phyloP scores from a whole-genome alignment of 2,329 filamentous ascomycete genomes.

The Aspergillus viridinutans region DNA sequence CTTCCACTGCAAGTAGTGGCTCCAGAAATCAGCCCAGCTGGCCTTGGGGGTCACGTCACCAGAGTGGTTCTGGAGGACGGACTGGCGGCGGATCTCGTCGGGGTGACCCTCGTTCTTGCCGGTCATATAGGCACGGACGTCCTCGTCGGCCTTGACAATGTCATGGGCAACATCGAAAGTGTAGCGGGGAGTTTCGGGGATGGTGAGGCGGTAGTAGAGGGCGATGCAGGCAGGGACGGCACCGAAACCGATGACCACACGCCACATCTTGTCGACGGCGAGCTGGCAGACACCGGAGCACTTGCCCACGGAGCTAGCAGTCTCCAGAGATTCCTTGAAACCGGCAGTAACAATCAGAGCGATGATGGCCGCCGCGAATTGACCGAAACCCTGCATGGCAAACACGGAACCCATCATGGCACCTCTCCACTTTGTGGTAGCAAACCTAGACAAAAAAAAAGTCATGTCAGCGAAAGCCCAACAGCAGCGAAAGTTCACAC shows the following conservation, averaged over 20 bases:
- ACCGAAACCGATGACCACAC: conserved; percentile 73
- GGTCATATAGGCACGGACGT: conserved; percentile 69
- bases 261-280: conserved; percentile 86
- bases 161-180: conserved; percentile 78
- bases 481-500: background rate
- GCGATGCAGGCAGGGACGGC: conserved; percentile 76
- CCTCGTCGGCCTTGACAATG: conserved; percentile 67
- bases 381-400: conserved; percentile 81
- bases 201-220: conserved; percentile 80
- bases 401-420: conserved; percentile 87
- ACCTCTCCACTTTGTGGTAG: conserved; percentile 78
- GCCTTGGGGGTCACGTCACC: conserved; percentile 64
- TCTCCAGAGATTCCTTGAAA: conserved; percentile 61
- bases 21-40: conserved; percentile 65
- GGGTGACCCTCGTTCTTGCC: conserved; percentile 60
- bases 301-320: conserved; percentile 47
- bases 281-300: conserved; percentile 63
- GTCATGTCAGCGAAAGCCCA: conserved; percentile 1
- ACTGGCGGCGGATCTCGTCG: conserved; percentile 63
- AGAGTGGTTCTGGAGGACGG: conserved; percentile 52
- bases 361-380: conserved; percentile 70
- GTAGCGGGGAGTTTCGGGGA: conserved; percentile 83
- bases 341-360: conserved; percentile 70
- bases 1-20: conserved; percentile 67
- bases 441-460: conserved; percentile 52